Evolutionary conservation across 2,329 filamentous ascomycete species (phyloP).

Genomic region (Metarhizium brunneum): DNA sequence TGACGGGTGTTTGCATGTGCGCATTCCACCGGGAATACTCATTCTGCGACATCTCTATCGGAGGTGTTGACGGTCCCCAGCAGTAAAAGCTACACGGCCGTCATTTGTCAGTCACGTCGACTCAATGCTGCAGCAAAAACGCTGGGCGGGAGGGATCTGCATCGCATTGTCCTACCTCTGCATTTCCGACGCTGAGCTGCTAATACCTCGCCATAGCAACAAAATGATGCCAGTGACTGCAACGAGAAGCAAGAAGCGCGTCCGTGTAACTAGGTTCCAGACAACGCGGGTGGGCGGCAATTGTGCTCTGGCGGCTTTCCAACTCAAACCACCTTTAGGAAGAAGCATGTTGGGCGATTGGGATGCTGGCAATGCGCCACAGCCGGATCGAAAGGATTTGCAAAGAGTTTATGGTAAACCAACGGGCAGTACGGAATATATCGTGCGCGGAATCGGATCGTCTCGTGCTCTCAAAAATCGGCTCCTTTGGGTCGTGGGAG

Average conservation of each 20-base stretch:
- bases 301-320: conserved; percentile 78
- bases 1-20: conserved; percentile 82
- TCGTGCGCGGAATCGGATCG: not conserved
- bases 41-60: conserved; percentile 88
- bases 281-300: conserved; percentile 70
- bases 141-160: not conserved
- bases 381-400: not conserved
- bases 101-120: conserved; percentile 9
- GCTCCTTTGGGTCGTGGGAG: not conserved
- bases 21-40: conserved; percentile 85
- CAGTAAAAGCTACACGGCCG: conserved; percentile 71
- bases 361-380: conserved; percentile 2
- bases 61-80: conserved; percentile 90
- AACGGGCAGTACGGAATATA: not conserved
- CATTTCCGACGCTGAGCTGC: conserved; percentile 74
- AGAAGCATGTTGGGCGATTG: conserved; percentile 61
- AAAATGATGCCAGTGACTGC: conserved; percentile 62
- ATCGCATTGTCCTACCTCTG: conserved; percentile 58
- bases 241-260: conserved; percentile 67
- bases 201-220: conserved; percentile 81
- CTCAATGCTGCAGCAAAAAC: not conserved
- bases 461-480: not conserved
- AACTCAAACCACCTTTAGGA: conserved; percentile 80
- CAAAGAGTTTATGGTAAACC: not conserved
- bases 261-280: conserved; percentile 61